A percentile compares a stretch with the other conserved stretches of the same genome.
Conservation (phyloP, 164 flowering plant genomes). For the Stephania yunnanensis region DNA sequence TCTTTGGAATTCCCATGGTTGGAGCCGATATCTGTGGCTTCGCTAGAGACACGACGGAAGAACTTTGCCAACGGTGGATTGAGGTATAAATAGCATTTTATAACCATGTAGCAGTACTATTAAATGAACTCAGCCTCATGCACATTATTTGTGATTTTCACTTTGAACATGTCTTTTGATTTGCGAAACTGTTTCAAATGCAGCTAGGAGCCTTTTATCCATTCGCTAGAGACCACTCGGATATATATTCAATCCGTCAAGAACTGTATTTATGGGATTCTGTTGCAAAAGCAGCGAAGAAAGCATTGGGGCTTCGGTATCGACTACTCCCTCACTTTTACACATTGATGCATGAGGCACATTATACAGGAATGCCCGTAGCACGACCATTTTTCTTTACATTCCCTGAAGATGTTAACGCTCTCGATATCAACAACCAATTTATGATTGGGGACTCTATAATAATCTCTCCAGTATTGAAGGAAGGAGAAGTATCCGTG, state of each 20-base stretch:
- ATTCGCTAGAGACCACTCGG: slow-evolving; percentile 71
- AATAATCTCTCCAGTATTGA: slow-evolving; percentile 65
- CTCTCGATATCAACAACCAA: slow-evolving; percentile 57
- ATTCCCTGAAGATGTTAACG: slow-evolving; percentile 51
- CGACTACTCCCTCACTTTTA: slow-evolving; percentile 52
- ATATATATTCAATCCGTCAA: slow-evolving; percentile 32
- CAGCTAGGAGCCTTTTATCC: slow-evolving; percentile 89
- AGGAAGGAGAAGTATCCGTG: slow-evolving; percentile 40
- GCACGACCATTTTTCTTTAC: slow-evolving; percentile 79
- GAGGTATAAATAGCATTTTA: slow-evolving; percentile 32
- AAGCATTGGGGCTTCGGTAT: slow-evolving; percentile 47
- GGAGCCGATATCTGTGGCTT: slow-evolving; percentile 94
- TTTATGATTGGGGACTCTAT: slow-evolving; percentile 62
- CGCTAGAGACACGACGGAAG: slow-evolving; percentile 49
- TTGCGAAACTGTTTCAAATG: slow-evolving; percentile 6
- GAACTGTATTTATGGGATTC: slow-evolving; percentile 83
- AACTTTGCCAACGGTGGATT: slow-evolving; percentile 80
- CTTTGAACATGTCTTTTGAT: background rate
- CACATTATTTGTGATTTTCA: no score
- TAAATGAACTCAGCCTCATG: no score
- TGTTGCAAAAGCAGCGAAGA: slow-evolving; percentile 45
- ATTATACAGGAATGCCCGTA: slow-evolving; percentile 51
- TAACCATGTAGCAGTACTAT: no score
- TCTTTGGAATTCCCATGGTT: slow-evolving; percentile 84
- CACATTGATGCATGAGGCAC: slow-evolving; percentile 67